A percentile compares a stretch with the other conserved stretches of the same genome.
phyloP scores from a whole-genome alignment of 352 stramenopile genomes.

The Phytophthora meadii region DNA sequence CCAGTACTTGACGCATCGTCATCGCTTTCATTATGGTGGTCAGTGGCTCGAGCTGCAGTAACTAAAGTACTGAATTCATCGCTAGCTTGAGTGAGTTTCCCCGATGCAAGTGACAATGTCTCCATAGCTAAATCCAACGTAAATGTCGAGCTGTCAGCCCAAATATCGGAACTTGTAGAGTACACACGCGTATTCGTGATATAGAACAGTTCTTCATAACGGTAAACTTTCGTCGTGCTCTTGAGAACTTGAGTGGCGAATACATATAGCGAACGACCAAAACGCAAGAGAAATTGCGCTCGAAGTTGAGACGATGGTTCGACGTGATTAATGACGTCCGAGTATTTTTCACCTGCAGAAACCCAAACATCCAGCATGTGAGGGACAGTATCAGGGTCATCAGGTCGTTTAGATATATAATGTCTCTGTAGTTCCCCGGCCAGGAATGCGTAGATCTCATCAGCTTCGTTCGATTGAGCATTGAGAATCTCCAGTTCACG shows the following conservation, averaged over 20 bases:
- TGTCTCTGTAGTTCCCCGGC: slow-evolving; percentile 50
- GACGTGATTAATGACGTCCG: slow-evolving; percentile 54
- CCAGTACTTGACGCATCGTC: slow-evolving; percentile 26
- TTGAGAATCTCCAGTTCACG: slow-evolving; percentile 32
- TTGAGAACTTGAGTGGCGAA: slow-evolving; percentile 71
- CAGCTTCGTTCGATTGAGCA: slow-evolving; percentile 52
- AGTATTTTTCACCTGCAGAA: slow-evolving; percentile 72
- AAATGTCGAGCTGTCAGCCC: slow-evolving; percentile 47
- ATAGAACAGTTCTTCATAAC: slow-evolving; percentile 65
- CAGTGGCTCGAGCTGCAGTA: slow-evolving; percentile 8
- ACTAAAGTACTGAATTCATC: slow-evolving; percentile 33
- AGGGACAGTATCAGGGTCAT: slow-evolving; percentile 45
- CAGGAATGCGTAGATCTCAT: slow-evolving; percentile 72
- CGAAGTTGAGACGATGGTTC: slow-evolving; percentile 34
- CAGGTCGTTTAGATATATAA: slow-evolving; percentile 34
- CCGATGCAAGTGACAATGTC: slow-evolving; percentile 64
- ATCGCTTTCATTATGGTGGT: slow-evolving; percentile 13
- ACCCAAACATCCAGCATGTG: slow-evolving; percentile 78
- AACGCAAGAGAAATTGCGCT: slow-evolving; percentile 50
- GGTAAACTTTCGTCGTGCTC: slow-evolving; percentile 63
- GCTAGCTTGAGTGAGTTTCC: slow-evolving; percentile 57
- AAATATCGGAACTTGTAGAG: slow-evolving; percentile 41
- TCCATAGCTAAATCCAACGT: slow-evolving; percentile 62
- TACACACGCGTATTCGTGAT: slow-evolving; percentile 68
- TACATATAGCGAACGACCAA: slow-evolving; percentile 65